Evolutionary conservation across 139 green algal species (phyloP).

Genomic region (Gonium pectorale): DNA sequence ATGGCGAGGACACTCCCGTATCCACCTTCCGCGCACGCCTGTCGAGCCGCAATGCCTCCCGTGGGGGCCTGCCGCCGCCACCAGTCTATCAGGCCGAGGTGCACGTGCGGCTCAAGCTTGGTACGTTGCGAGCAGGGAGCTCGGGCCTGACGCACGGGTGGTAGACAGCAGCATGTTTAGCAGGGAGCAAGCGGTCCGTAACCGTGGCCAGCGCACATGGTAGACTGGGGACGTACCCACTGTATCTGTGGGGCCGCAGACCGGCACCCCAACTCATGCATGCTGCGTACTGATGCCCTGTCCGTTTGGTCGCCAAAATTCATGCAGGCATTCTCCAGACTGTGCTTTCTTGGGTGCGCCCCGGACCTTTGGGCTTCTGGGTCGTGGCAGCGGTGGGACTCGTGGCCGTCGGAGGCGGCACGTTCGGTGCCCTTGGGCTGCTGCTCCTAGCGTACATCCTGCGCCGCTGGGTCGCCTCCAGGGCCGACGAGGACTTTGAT

Average conservation of each 20-base stretch:
- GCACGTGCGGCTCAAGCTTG: conserved; percentile 15
- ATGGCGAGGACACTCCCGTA: conserved; percentile 12
- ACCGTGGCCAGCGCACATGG: too few species aligned
- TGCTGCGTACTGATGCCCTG: too few species aligned
- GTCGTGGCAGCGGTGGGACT: conserved; percentile 5
- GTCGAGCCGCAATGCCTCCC: conserved; percentile 21
- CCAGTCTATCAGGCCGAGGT: conserved; percentile 18
- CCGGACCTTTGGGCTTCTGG: background rate
- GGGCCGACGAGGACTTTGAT: background rate
- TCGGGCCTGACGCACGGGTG: too few species aligned
- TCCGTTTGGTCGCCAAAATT: background rate
- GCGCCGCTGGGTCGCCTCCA: conserved; percentile 4
- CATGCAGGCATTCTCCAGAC: conserved; percentile 20
- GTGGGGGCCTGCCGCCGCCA: conserved; percentile 21
- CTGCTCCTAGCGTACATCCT: background rate
- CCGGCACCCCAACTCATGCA: too few species aligned
- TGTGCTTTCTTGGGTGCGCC: conserved; percentile 20
- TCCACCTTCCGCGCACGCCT: conserved; percentile 7
- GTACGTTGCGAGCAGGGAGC: too few species aligned
- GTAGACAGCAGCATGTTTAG: too few species aligned
- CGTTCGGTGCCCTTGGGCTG: background rate
- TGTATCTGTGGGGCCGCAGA: too few species aligned
- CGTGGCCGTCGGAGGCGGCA: background rate
- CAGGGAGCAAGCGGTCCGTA: too few species aligned
- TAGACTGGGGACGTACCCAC: too few species aligned